A percentile compares a stretch with the other conserved stretches of the same genome.
Conservation (phyloP, 1,139 yeast species). For the Kodamaea anthophila region DNA sequence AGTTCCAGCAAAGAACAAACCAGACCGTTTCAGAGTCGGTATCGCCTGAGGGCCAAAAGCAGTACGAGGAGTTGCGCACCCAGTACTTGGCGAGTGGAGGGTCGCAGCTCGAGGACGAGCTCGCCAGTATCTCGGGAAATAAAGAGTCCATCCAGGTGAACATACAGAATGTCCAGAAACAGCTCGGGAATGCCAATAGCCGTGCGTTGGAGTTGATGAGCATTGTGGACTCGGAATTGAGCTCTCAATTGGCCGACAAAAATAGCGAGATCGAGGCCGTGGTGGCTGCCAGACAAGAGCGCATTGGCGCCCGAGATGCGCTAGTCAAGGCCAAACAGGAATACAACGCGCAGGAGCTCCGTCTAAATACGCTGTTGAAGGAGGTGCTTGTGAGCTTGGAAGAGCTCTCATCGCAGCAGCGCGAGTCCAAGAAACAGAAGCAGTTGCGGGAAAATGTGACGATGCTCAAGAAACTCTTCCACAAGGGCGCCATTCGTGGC, state of each 20-base stretch:
- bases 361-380: constrained; percentile 58
- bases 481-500: constrained; percentile 69
- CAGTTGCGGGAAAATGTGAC: constrained; percentile 67
- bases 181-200: constrained; percentile 34
- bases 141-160: constrained; percentile 36
- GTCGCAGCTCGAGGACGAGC: constrained; percentile 47
- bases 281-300: constrained; percentile 30
- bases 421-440: constrained; percentile 68
- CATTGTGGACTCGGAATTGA: constrained; percentile 26
- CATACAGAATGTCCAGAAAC: constrained; percentile 36
- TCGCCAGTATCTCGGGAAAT: constrained; percentile 39
- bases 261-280: constrained; percentile 27
- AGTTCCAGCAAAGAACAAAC: constrained; percentile 36
- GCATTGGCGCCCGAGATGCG: constrained; percentile 35
- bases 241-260: constrained; percentile 29
- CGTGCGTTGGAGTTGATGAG: constrained; percentile 33
- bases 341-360: constrained; percentile 43
- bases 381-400: constrained; percentile 58
- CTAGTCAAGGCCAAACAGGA: constrained; percentile 43
- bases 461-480: constrained; percentile 61
- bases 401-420: constrained; percentile 66
- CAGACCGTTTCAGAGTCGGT: constrained; percentile 24
- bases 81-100: constrained; percentile 55
- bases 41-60: constrained; percentile 47
- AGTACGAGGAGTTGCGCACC: constrained; percentile 58